A percentile compares a stretch with the other conserved stretches of the same genome.
Conservation (phyloP, 306 rosid genomes). For the Pachyrhizus erosus region DNA sequence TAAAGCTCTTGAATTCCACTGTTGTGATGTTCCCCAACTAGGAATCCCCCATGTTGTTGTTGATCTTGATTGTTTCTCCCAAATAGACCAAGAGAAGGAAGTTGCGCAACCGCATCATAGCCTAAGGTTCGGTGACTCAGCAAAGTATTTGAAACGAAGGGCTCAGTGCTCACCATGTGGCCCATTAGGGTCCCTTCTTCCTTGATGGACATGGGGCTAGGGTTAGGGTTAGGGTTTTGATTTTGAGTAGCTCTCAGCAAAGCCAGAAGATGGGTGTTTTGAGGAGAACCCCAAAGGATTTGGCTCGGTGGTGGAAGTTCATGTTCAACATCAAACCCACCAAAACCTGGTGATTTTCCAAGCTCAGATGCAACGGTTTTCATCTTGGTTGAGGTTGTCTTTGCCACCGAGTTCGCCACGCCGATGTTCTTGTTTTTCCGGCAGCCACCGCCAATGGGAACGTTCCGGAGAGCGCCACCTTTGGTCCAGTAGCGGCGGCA, state of each 20-base stretch:
- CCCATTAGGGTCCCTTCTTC: constrained; percentile 63
- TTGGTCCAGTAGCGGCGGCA: constrained; percentile 91
- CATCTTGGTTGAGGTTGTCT: constrained; percentile 56
- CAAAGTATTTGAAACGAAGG: constrained; percentile 42
- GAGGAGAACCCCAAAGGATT: constrained; percentile 91
- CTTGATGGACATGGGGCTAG: constrained; percentile 45
- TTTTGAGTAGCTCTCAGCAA: constrained; percentile 66
- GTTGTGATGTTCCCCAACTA: constrained; percentile 55
- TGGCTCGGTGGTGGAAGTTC: constrained; percentile 54
- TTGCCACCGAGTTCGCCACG: constrained; percentile 44
- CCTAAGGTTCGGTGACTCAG: constrained; percentile 53
- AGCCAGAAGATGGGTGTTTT: constrained; percentile 73
- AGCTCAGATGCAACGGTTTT: constrained; percentile 65
- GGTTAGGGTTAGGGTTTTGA: constrained; percentile 71
- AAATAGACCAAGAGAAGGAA: constrained; percentile 60
- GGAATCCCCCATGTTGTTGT: constrained; percentile 47
- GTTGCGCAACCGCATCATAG: constrained; percentile 62
- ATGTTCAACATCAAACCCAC: constrained; percentile 49
- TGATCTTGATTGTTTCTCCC: constrained; percentile 66
- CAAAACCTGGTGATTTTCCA: constrained; percentile 52
- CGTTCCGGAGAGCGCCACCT: constrained; percentile 43
- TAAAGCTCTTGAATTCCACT: constrained; percentile 80
- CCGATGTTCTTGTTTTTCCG: constrained; percentile 61
- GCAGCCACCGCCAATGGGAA: constrained; percentile 47
- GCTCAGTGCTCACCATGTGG: constrained; percentile 55